phyloP scores from a whole-genome alignment of 2,329 filamentous ascomycete genomes.

The Fusarium bactridioides region DNA sequence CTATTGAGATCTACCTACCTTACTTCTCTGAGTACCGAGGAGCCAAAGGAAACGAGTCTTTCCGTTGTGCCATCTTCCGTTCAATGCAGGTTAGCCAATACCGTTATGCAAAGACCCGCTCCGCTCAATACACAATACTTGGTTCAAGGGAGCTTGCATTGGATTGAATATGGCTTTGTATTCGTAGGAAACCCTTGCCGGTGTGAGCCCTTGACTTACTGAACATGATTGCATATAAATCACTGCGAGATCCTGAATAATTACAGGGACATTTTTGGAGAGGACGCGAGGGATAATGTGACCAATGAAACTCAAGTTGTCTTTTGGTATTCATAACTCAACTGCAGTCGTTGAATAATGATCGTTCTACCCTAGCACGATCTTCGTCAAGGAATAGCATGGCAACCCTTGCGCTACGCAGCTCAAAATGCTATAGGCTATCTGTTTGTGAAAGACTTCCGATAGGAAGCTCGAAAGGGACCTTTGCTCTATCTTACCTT shows the following conservation, averaged over 20 bases:
- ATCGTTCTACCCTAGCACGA: conserved; percentile 16
- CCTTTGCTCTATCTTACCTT: background rate
- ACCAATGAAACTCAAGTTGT: background rate
- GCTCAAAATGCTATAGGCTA: background rate
- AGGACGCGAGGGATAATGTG: background rate
- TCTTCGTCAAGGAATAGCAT: conserved; percentile 2
- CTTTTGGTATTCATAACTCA: background rate
- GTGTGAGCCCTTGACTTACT: background rate
- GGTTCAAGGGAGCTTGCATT: background rate
- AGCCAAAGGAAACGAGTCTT: background rate
- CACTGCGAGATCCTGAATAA: background rate
- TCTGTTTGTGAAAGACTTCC: conserved; percentile 19
- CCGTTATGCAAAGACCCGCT: background rate
- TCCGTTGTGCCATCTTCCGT: background rate
- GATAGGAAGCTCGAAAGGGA: background rate
- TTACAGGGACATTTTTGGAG: background rate
- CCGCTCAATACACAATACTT: conserved; percentile 5
- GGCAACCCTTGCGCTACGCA: background rate
- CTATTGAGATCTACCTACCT: background rate
- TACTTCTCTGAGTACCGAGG: background rate
- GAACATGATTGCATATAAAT: background rate
- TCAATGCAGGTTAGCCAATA: background rate
- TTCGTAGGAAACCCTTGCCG: background rate
- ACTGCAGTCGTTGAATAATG: conserved; percentile 1
- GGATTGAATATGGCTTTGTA: background rate